A percentile compares a stretch with the other conserved stretches of the same genome.
Evolutionary conservation across 176 grass and related monocot genomes (phyloP).

Genomic region (Eleusine coracana): DNA sequence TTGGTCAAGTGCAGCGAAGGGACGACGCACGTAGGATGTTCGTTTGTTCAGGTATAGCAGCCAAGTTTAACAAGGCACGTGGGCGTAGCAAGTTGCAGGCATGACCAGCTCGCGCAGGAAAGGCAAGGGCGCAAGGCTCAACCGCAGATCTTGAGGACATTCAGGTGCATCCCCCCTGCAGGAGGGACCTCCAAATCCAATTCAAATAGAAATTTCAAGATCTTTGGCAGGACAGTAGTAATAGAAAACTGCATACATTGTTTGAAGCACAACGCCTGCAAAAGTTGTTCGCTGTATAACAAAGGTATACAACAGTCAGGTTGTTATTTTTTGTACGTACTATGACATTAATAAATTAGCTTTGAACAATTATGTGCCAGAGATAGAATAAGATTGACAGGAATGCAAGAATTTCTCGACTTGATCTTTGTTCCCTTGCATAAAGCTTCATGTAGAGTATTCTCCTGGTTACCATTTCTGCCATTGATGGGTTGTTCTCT

Average conservation of each 20-base stretch:
- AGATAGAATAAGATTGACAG: background rate
- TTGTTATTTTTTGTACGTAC: background rate
- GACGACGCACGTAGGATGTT: background rate
- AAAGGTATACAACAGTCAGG: too few relatives aligned
- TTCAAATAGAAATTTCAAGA: constrained; percentile 3
- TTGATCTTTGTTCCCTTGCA: constrained; percentile 29
- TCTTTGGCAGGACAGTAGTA: background rate
- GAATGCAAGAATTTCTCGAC: background rate
- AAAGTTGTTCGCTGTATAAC: background rate
- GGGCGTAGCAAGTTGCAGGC: constrained; percentile 31
- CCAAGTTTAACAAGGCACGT: background rate
- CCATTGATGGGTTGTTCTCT: background rate
- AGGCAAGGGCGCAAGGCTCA: background rate
- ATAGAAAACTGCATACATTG: constrained; percentile 10
- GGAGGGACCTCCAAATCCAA: constrained; percentile 3
- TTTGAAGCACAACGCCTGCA: constrained; percentile 7
- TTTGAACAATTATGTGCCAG: background rate
- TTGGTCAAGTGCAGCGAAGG: background rate
- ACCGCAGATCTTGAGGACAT: constrained; percentile 29
- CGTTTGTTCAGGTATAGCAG: background rate
- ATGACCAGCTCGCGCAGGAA: constrained; percentile 19
- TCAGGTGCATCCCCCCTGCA: constrained; percentile 41
- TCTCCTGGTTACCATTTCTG: background rate
- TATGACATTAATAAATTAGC: background rate
- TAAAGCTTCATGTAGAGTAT: background rate